Conservation (phyloP, 805 yeast genomes). For the Yamadazyma laniorum region DNA sequence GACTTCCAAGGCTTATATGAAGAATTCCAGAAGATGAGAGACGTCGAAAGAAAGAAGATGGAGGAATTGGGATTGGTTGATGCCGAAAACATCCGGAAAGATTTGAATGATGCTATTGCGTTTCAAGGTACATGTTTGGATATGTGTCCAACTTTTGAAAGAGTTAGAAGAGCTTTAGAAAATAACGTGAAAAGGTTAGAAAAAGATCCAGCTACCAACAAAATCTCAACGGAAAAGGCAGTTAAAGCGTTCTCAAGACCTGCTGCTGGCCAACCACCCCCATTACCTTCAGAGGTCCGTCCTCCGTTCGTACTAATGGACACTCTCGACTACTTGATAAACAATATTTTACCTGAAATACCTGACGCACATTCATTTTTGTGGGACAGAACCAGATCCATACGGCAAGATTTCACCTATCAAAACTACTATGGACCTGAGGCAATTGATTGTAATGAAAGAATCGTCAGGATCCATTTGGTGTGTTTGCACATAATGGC, state of each 20-base stretch:
- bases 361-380: conserved; percentile 88
- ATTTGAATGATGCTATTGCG: conserved; percentile 80
- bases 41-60: conserved; percentile 73
- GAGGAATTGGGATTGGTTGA: conserved; percentile 82
- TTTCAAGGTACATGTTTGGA: conserved; percentile 87
- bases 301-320: conserved; percentile 74
- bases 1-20: conserved; percentile 77
- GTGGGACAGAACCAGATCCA: conserved; percentile 97
- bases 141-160: conserved; percentile 94
- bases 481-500: conserved; percentile 85
- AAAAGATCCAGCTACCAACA: conserved; percentile 53
- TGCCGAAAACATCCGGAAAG: conserved; percentile 76
- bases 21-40: conserved; percentile 69
- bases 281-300: conserved; percentile 94
- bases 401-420: conserved; percentile 94
- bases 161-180: conserved; percentile 83
- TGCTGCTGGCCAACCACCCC: conserved; percentile 98
- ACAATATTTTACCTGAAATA: conserved; percentile 57
- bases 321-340: conserved; percentile 71
- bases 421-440: conserved; percentile 94
- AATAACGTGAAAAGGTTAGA: conserved; percentile 82
- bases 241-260: conserved; percentile 94
- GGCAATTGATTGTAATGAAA: conserved; percentile 88
- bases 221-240: conserved; percentile 59
- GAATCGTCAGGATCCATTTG: conserved; percentile 85